Conservation (phyloP, 2,329 filamentous ascomycete genomes). For the Cladobotryum mycophilum region DNA sequence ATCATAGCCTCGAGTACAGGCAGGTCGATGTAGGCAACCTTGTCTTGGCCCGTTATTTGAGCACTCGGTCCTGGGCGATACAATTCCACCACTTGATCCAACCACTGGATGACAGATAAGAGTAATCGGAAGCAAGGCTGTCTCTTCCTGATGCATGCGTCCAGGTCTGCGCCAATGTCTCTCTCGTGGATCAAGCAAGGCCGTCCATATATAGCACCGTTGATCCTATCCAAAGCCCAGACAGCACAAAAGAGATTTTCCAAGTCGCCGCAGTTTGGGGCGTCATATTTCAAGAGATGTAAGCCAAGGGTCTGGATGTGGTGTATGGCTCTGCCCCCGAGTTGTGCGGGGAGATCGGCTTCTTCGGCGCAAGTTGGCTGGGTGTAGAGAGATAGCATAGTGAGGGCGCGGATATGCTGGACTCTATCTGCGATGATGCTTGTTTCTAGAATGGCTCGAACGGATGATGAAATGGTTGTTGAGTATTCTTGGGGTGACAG, state of each 20-base stretch:
- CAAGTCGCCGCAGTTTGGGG: slow-evolving; percentile 34
- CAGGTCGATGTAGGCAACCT: slow-evolving; percentile 44
- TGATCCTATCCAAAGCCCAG: slow-evolving; percentile 56
- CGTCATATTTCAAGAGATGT: slow-evolving; percentile 42
- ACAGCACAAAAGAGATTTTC: slow-evolving; percentile 51
- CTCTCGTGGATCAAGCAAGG: slow-evolving; percentile 55
- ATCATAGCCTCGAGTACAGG: slow-evolving; percentile 54
- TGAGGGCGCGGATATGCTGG: slow-evolving; percentile 47
- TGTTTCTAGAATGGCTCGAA: slow-evolving; percentile 45
- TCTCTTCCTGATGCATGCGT: slow-evolving; percentile 44
- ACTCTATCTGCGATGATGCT: slow-evolving; percentile 49
- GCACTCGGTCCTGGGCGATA: slow-evolving; percentile 49
- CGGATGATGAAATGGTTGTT: slow-evolving; percentile 40
- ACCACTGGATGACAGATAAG: slow-evolving; percentile 45
- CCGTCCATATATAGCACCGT: slow-evolving; percentile 53
- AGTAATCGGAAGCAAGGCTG: slow-evolving; percentile 52
- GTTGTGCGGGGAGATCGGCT: slow-evolving; percentile 46
- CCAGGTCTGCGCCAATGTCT: slow-evolving; percentile 50
- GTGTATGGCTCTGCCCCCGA: slow-evolving; percentile 49
- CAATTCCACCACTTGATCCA: slow-evolving; percentile 54
- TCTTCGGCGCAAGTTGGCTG: slow-evolving; percentile 49
- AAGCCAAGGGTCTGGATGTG: slow-evolving; percentile 51
- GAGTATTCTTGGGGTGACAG: slow-evolving; percentile 44
- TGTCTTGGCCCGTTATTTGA: slow-evolving; percentile 34
- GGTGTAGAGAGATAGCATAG: slow-evolving; percentile 53